Evolutionary conservation across 352 stramenopile species (phyloP).

Genomic region (Phytophthora sansomeana): DNA sequence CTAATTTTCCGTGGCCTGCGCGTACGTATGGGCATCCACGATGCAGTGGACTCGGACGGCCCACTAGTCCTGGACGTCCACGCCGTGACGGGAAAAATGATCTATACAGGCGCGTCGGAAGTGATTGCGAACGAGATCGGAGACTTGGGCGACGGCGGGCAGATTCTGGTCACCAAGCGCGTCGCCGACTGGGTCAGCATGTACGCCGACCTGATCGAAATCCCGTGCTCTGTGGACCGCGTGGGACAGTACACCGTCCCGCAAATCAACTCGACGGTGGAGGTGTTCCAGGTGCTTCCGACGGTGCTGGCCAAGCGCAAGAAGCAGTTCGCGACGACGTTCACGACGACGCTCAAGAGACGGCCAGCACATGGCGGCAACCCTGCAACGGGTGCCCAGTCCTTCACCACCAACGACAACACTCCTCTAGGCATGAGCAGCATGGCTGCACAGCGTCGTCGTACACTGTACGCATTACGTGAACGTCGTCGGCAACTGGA

Average conservation of each 20-base stretch:
- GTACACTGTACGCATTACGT: slow-evolving; percentile 22
- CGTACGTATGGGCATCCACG: slow-evolving; percentile 69
- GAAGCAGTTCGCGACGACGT: slow-evolving; percentile 44
- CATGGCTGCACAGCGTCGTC: slow-evolving; percentile 22
- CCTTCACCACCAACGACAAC: slow-evolving; percentile 16
- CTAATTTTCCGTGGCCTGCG: slow-evolving; percentile 54
- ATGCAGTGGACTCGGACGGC: slow-evolving; percentile 42
- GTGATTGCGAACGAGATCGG: slow-evolving; percentile 59
- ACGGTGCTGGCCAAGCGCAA: slow-evolving; percentile 39
- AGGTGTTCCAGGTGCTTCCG: slow-evolving; percentile 47
- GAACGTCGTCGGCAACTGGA: slow-evolving; percentile 28
- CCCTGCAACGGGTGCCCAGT: slow-evolving; percentile 16
- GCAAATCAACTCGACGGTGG: slow-evolving; percentile 44
- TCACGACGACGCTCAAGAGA: slow-evolving; percentile 37
- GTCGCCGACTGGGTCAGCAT: slow-evolving; percentile 52
- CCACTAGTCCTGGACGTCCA: slow-evolving; percentile 46
- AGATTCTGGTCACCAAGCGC: slow-evolving; percentile 55
- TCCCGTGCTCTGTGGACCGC: slow-evolving; percentile 35
- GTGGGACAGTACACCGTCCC: slow-evolving; percentile 50
- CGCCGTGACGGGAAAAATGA: slow-evolving; percentile 57
- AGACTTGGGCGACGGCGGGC: slow-evolving; percentile 54
- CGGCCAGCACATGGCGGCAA: slow-evolving; percentile 24
- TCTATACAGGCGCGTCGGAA: slow-evolving; percentile 52
- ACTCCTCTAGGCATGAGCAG: slow-evolving; percentile 34
- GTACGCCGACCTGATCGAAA: slow-evolving; percentile 46